These are phyloP conservation scores for Ceraceosorus guamensis DNA, from an alignment of 1,284 basidiomycete genomes.

Conservation along the genomic window DNA sequence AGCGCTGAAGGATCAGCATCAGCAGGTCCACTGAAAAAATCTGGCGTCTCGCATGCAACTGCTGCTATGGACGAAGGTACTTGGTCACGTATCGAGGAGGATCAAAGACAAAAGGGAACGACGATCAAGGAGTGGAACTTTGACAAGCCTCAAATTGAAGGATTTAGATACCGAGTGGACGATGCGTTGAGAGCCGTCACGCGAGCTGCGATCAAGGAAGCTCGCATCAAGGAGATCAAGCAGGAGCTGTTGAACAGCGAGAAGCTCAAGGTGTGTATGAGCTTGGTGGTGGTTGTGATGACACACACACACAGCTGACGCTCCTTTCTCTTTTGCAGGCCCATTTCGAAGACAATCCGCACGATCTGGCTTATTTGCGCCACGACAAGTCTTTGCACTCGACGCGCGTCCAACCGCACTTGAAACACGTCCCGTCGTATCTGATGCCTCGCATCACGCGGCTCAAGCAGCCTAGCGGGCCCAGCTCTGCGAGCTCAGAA, in stretches of 20 bases:
- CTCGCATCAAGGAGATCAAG: conserved; percentile 87
- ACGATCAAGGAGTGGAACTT: conserved; percentile 85
- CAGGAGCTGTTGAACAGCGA: conserved; percentile 88
- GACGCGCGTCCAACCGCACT: conserved; percentile 72
- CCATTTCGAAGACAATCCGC: conserved; percentile 95
- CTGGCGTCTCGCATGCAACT: background rate
- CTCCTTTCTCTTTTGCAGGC: conserved; percentile 55
- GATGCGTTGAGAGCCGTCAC: conserved; percentile 88
- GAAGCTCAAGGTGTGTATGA: conserved; percentile 76
- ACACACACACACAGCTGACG: background rate
- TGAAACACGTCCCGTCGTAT: conserved; percentile 94
- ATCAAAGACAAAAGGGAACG: conserved; percentile 10
- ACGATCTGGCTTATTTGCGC: conserved; percentile 82
- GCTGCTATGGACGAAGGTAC: conserved; percentile 5
- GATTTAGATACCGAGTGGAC: conserved; percentile 97
- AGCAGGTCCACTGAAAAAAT: background rate
- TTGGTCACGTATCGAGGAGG: conserved; percentile 45
- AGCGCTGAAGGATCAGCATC: background rate
- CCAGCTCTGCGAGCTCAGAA: background rate
- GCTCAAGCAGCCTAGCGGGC: conserved; percentile 1
- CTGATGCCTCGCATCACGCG: conserved; percentile 68
- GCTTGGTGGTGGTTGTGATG: background rate
- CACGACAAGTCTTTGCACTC: conserved; percentile 92
- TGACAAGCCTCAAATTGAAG: conserved; percentile 88
- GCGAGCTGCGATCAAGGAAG: conserved; percentile 75